Base-by-base conservation (phyloP, 1,139 yeast genomes). In the Arxiozyma telluris region DNA sequence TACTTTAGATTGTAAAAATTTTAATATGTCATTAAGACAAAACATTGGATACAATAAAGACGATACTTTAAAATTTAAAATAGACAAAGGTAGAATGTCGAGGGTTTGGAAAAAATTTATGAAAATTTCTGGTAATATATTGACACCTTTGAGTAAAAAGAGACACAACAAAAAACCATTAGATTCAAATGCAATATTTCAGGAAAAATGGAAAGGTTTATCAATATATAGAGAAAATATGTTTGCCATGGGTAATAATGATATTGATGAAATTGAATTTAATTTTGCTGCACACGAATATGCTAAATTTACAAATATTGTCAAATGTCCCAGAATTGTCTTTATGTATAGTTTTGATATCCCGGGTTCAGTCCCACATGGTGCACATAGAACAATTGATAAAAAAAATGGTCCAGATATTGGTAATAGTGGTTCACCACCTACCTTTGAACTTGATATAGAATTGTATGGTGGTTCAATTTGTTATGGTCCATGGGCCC, bases 401-500 rank as follows among this genome's bases (percentile, higher is more conserved):
- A 63, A 65, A 11, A 47, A 57, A 3, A 73, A 71, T 54, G 79
- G 76, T 0, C 72, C 80, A 3, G 83, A 80, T 59, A 70, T 81
- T 41, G 84, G 83, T 3, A 80, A 80, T 57, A 73, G 78, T 46
- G 80, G 77, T 12, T 67, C 77, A 2, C 70, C 82, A 0, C 96
- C 97, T 0, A 80, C 78, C 55, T 80, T 79, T 66, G 93, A 91
- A 0, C 64, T 84, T 6, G 85, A 85, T 54, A 54, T 90, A 20
- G 76, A 74, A 21, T 62, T 89, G 5, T 76, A 79, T 1, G 77
- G 79, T 57, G 83, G 91, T 0, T 83, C 88, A 0, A 73, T 89
- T 0, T 85, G 85, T 60, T 91, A 88, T 64, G 98, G 98, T 0
- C 96, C 98, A 0, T 91, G 98, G 97, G 87, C 97, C 0, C 96